A percentile compares a stretch with the other conserved stretches of the same genome.
phyloP scores from a whole-genome alignment of 306 rosid genomes.

The Vigna mungo region DNA sequence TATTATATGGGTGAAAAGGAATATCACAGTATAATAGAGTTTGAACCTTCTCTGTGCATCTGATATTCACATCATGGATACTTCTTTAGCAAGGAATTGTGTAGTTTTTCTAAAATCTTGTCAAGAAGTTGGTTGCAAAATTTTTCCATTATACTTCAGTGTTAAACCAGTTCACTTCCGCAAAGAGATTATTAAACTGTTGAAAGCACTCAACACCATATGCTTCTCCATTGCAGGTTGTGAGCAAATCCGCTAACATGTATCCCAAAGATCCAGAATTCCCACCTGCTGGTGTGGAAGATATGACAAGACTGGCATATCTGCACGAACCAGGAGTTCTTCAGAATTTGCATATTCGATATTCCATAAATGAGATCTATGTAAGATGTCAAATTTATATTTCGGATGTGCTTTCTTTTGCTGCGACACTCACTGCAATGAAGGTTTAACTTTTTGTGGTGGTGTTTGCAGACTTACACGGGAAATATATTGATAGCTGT shows the following conservation, averaged over 20 bases:
- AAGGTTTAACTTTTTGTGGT: conserved; percentile 45
- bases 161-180: not conserved
- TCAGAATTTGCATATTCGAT: conserved; percentile 75
- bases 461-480: conserved; percentile 84
- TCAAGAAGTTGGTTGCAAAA: not conserved
- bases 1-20: not conserved
- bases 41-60: not conserved
- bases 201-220: not conserved
- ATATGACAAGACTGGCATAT: conserved; percentile 96
- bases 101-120: conserved; percentile 7
- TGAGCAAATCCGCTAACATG: conserved; percentile 60
- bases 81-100: conserved; percentile 19
- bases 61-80: not conserved
- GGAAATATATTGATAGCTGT: conserved; percentile 96
- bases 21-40: not conserved
- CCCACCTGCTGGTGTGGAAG: conserved; percentile 86
- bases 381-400: conserved; percentile 57
- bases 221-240: conserved; percentile 52
- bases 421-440: not conserved
- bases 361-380: conserved; percentile 75
- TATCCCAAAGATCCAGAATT: conserved; percentile 96
- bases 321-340: conserved; percentile 97
- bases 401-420: not conserved
- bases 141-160: not conserved
- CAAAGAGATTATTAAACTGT: not conserved